These are phyloP conservation scores for Citeromyces nyonsensis DNA, from an alignment of 805 yeast species.

Conservation along the genomic window DNA sequence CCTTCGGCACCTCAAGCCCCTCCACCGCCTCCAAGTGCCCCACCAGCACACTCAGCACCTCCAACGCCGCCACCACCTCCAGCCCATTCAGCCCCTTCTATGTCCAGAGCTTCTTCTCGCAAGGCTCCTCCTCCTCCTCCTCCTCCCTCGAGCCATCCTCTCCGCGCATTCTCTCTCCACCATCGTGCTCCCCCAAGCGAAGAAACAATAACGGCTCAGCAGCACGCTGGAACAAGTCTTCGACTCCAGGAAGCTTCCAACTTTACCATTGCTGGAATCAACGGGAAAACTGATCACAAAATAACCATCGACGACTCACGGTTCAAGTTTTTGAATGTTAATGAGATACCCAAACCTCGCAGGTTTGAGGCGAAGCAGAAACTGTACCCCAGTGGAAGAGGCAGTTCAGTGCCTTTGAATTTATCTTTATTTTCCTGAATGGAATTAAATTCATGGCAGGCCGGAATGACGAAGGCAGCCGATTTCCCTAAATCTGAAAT, in stretches of 20 bases:
- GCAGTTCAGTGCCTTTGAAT: slow-evolving; percentile 79
- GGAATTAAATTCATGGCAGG: neutral
- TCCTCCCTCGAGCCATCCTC: slow-evolving; percentile 4
- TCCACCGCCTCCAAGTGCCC: slow-evolving; percentile 3
- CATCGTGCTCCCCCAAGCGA: slow-evolving; percentile 13
- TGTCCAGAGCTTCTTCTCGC: slow-evolving; percentile 11
- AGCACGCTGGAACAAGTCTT: slow-evolving; percentile 30
- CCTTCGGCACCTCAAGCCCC: slow-evolving; percentile 11
- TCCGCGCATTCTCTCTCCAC: slow-evolving; percentile 4
- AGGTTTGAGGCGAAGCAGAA: slow-evolving; percentile 56
- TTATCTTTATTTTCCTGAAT: slow-evolving; percentile 17
- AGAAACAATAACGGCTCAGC: slow-evolving; percentile 20
- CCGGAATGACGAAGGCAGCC: neutral
- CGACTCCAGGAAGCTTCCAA: slow-evolving; percentile 51
- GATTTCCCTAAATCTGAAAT: neutral
- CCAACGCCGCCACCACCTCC: slow-evolving; percentile 7
- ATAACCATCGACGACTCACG: slow-evolving; percentile 55
- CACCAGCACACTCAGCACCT: slow-evolving; percentile 8
- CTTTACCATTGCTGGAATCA: slow-evolving; percentile 30
- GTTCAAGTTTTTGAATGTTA: slow-evolving; percentile 51
- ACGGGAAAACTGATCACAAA: slow-evolving; percentile 8
- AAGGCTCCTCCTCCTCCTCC: slow-evolving; percentile 14
- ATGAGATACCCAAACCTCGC: slow-evolving; percentile 80
- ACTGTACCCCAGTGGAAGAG: slow-evolving; percentile 90
- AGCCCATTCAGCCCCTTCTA: slow-evolving; percentile 9